Base-by-base conservation (phyloP, 2,329 filamentous ascomycete genomes). In the Colletotrichum sp. region DNA sequence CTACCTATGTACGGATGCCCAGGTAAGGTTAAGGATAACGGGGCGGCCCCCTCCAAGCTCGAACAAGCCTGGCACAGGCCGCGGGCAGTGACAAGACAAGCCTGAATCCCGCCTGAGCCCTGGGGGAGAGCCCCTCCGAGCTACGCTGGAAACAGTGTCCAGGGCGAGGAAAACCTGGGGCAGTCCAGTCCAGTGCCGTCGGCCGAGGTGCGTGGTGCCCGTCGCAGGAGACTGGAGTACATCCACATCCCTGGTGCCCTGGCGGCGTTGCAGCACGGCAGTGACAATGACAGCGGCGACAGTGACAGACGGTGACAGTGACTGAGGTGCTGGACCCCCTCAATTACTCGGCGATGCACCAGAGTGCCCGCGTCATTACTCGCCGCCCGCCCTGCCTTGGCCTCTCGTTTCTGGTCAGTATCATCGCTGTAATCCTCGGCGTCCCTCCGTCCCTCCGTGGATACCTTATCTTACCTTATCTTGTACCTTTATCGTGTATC, bases 301-400 rank as follows among this genome's bases (percentile, higher is more conserved):
- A 28, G 55, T 58, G 55, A 58, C 55, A 58, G 58, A 32, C 58
- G 43, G 63, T 66, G 63, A 48, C 16, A 66, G 34, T 66, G 36
- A 52, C 15, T 15, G 38, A 24, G 18, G 24, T 61, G 58, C 58
- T 61, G 12, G 18, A 12, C 30, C 58, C 63, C 43, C 43, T 52
- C 43, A 52, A 21, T 64, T 26, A 24, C 60, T 34, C 60, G 18
- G 52, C 26, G 48, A 24, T 43, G n/a, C 55, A 4, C 38, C 43
- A 28, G 61, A 32, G 15, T 60, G 52, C 55, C 36, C 65, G 66
- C 74, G 74, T 76, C 74, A 76, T 74, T 74, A 71, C 48, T 76
- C 64, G 71, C 74, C 69, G 55, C 69, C 32, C 36, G 32, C 30
- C 61, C 43, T 52, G 30, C 68, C 36, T 21, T 32, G 26, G 58